These are phyloP conservation scores for Auxenochlorella pyrenoidosa DNA, from an alignment of 139 green algal species.

Conservation along the genomic window DNA sequence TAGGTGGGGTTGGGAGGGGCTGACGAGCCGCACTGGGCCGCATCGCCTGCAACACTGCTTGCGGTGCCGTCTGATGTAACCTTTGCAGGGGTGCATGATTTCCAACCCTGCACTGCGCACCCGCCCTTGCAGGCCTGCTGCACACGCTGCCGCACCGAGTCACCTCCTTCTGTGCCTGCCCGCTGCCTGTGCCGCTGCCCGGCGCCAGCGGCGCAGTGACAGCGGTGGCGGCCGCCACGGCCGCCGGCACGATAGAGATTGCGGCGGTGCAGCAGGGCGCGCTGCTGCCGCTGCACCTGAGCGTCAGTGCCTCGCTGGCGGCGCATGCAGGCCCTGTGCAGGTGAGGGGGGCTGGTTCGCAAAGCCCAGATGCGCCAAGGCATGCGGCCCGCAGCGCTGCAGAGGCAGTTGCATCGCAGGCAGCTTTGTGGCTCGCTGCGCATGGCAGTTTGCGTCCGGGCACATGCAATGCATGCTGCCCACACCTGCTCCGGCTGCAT, in stretches of 20 bases:
- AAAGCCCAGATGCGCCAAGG: background rate
- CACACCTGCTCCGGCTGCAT: no score
- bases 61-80: background rate
- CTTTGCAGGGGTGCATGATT: no score
- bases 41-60: background rate
- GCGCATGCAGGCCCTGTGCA: slow-evolving; percentile 22
- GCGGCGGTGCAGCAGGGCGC: slow-evolving; percentile 57
- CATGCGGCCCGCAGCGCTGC: background rate
- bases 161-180: slow-evolving; percentile 58
- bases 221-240: slow-evolving; percentile 64
- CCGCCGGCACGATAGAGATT: slow-evolving; percentile 63
- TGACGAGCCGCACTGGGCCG: no score
- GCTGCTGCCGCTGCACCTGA: slow-evolving; percentile 50
- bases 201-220: slow-evolving; percentile 37
- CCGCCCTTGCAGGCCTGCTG: slow-evolving; percentile 57
- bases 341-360: background rate
- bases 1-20: slow-evolving; percentile 1
- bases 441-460: no score
- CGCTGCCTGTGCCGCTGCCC: slow-evolving; percentile 46
- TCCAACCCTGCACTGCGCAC: no score
- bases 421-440: no score
- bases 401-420: background rate
- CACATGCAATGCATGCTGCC: no score
- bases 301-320: slow-evolving; percentile 44
- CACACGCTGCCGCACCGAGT: slow-evolving; percentile 63